Evolutionary conservation across 352 stramenopile genomes (phyloP).

Genomic region (Globisporangium megalacanthum): DNA sequence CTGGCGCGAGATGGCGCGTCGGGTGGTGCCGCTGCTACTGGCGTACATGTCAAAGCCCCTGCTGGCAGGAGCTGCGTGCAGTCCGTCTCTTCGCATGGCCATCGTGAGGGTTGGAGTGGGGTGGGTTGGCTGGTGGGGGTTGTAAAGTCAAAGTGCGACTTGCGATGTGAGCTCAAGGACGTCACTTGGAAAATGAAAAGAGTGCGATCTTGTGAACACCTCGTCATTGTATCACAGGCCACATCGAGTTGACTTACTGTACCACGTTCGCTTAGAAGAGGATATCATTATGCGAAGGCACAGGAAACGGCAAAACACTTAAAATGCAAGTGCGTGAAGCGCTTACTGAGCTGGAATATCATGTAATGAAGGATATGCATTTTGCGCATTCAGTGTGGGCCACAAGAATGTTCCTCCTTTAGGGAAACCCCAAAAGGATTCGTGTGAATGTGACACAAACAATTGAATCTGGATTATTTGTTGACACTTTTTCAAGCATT

Average conservation of each 20-base stretch:
- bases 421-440: neutral
- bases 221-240: neutral
- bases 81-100: constrained; percentile 54
- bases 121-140: neutral
- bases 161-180: neutral
- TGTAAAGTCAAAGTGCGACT: too few species aligned
- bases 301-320: too few species aligned
- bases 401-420: neutral
- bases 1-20: constrained; percentile 51
- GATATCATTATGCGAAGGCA: too few species aligned
- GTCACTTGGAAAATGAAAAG: constrained; percentile 2
- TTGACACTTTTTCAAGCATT: too few species aligned
- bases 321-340: neutral
- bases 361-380: too few species aligned
- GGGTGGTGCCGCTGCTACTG: constrained; percentile 8
- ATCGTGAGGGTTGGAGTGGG: neutral
- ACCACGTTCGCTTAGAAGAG: too few species aligned
- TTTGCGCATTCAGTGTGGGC: neutral
- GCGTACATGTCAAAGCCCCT: constrained; percentile 1
- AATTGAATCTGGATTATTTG: too few species aligned
- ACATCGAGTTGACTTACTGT: neutral
- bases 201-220: neutral
- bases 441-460: too few species aligned
- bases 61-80: constrained; percentile 36
- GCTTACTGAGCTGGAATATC: too few species aligned